Conservation (phyloP, 176 grass and related monocot species). For the Ampelocalamus luodianensis region DNA sequence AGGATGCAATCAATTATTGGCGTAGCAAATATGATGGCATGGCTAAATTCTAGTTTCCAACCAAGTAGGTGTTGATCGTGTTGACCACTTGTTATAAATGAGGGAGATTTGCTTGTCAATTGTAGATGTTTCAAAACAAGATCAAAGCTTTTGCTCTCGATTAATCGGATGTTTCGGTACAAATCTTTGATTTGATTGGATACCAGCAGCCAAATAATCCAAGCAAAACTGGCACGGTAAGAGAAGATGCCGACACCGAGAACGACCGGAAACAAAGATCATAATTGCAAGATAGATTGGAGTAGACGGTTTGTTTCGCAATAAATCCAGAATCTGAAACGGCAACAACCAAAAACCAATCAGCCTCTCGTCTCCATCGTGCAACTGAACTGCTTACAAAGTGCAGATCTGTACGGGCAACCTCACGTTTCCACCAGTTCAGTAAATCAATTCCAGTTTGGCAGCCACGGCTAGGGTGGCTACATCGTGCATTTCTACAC, state of each 20-base stretch:
- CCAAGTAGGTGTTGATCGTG: background rate
- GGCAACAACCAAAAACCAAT: background rate
- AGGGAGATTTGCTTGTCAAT: background rate
- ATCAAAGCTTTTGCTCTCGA: background rate
- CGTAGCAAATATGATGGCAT: background rate
- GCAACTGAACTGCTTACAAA: background rate
- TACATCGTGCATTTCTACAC: background rate
- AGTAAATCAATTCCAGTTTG: background rate
- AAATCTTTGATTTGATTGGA: background rate
- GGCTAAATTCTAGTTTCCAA: too few relatives aligned
- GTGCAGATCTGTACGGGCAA: background rate
- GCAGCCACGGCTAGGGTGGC: background rate
- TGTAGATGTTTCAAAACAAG: background rate
- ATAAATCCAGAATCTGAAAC: conserved; percentile 10
- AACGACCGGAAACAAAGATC: background rate
- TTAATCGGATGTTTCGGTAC: background rate
- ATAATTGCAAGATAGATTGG: background rate
- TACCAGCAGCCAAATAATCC: background rate
- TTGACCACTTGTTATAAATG: background rate
- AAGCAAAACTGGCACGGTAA: background rate
- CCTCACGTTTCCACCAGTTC: background rate
- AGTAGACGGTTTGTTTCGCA: background rate
- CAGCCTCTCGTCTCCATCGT: background rate
- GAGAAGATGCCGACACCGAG: background rate
- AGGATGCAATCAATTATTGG: background rate